Evolutionary conservation across 2,329 filamentous ascomycete species (phyloP).

Genomic region (Fusarium nodosum): DNA sequence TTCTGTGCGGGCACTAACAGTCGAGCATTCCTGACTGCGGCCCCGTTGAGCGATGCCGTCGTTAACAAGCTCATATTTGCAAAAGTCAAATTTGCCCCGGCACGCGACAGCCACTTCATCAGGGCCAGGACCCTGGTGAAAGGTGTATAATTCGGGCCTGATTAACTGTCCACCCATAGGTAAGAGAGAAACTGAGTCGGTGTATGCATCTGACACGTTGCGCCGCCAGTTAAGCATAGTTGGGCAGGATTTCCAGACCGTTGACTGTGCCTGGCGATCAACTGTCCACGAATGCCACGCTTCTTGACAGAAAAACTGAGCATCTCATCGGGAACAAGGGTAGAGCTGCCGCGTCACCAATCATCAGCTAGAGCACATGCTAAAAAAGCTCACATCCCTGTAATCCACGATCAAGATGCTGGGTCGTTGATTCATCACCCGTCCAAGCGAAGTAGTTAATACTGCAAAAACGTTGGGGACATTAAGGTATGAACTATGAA

Average conservation of each 20-base stretch:
- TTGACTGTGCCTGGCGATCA: slow-evolving; percentile 44
- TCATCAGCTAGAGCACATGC: slow-evolving; percentile 26
- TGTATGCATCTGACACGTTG: slow-evolving; percentile 32
- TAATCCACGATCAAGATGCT: slow-evolving; percentile 16
- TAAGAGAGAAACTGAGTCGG: slow-evolving; percentile 3
- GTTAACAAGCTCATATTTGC: slow-evolving; percentile 25
- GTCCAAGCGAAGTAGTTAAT: slow-evolving; percentile 6
- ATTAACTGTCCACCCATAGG: slow-evolving; percentile 7
- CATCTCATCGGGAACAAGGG: slow-evolving; percentile 38
- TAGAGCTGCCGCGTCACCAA: slow-evolving; percentile 45
- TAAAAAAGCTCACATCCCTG: slow-evolving; percentile 34
- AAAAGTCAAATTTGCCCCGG: slow-evolving; percentile 25
- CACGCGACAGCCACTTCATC: slow-evolving; percentile 26
- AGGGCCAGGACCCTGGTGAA: slow-evolving; percentile 1
- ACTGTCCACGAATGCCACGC: slow-evolving; percentile 21
- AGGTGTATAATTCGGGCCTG: slow-evolving; percentile 27
- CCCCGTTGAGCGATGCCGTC: slow-evolving; percentile 18
- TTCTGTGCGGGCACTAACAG: slow-evolving; percentile 35
- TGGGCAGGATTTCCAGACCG: slow-evolving; percentile 29
- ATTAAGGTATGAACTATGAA: slow-evolving; percentile 6
- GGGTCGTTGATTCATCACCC: slow-evolving; percentile 24
- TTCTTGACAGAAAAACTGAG: slow-evolving; percentile 13
- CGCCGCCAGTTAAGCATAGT: slow-evolving; percentile 33
- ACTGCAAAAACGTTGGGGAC: slow-evolving; percentile 1
- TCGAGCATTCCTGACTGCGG: slow-evolving; percentile 23